Conservation (phyloP, 768 basidiomycete species). For the Mycena galopus region DNA sequence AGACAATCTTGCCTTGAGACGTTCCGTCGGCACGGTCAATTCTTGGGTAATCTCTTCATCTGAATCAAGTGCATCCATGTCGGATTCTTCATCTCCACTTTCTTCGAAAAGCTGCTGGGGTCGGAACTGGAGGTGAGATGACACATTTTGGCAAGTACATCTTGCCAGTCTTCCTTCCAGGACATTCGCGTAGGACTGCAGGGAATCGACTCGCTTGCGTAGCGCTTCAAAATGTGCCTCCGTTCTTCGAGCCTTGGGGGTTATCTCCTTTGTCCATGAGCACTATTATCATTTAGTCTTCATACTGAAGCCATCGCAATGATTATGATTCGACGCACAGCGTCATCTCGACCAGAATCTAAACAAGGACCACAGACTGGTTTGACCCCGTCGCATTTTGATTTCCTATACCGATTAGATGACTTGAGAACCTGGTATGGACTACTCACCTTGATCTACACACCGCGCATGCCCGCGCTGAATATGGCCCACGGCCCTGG, state of each 20-base stretch:
- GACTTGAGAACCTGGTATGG: too few relatives aligned
- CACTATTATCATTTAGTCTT: slow-evolving; percentile 7
- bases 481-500: too few relatives aligned
- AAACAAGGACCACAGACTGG: slow-evolving; percentile 29
- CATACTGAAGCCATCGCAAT: too few relatives aligned
- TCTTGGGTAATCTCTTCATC: slow-evolving; percentile 34
- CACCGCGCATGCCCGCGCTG: too few relatives aligned
- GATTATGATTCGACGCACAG: slow-evolving; percentile 9
- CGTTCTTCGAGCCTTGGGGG: slow-evolving; percentile 16
- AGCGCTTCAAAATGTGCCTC: slow-evolving; percentile 37
- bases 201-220: slow-evolving; percentile 21
- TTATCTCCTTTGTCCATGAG: slow-evolving; percentile 24
- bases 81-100: neutral
- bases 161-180: slow-evolving; percentile 23
- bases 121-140: slow-evolving; percentile 20
- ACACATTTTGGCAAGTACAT: slow-evolving; percentile 33
- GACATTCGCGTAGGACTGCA: slow-evolving; percentile 20
- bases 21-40: too few relatives aligned
- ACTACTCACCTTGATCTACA: too few relatives aligned
- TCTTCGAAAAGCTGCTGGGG: slow-evolving; percentile 14
- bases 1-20: slow-evolving; percentile 29
- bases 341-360: slow-evolving; percentile 17
- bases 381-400: slow-evolving; percentile 33
- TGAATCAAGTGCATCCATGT: neutral
- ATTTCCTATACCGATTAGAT: too few relatives aligned